A percentile compares a stretch with the other conserved stretches of the same genome.
phyloP scores from a whole-genome alignment of 2,329 filamentous ascomycete genomes.

The Cadophora sp. region DNA sequence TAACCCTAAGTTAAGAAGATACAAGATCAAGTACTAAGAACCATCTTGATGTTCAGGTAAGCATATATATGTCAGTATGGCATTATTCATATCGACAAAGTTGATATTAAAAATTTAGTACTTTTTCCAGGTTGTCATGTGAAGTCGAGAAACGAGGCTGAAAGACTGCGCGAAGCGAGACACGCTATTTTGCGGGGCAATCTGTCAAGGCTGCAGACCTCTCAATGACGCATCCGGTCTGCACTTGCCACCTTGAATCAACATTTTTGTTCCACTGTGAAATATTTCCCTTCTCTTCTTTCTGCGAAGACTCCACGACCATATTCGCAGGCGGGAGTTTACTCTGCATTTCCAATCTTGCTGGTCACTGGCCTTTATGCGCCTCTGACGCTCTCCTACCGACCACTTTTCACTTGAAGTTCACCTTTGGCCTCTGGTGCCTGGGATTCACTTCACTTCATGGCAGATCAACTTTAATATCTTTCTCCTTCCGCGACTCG shows the following conservation, averaged over 20 bases:
- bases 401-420: background rate
- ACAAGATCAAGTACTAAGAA: too few relatives aligned
- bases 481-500: background rate
- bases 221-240: conserved; percentile 17
- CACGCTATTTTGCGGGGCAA: conserved; percentile 11
- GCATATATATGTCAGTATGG: too few relatives aligned
- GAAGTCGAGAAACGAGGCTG: conserved; percentile 17
- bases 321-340: background rate
- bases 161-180: background rate
- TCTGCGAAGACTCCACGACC: background rate
- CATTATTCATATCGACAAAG: too few relatives aligned
- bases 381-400: background rate
- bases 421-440: conserved; percentile 5
- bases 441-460: conserved; percentile 2
- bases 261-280: background rate
- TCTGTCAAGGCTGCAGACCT: background rate
- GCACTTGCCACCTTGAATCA: background rate
- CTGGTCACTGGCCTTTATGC: background rate
- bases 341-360: background rate
- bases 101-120: too few relatives aligned
- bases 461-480: background rate
- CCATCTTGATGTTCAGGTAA: too few relatives aligned
- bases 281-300: background rate
- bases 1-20: too few relatives aligned
- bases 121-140: background rate